Conservation (phyloP, 441 rosid species). For the Croton laevigatus region DNA sequence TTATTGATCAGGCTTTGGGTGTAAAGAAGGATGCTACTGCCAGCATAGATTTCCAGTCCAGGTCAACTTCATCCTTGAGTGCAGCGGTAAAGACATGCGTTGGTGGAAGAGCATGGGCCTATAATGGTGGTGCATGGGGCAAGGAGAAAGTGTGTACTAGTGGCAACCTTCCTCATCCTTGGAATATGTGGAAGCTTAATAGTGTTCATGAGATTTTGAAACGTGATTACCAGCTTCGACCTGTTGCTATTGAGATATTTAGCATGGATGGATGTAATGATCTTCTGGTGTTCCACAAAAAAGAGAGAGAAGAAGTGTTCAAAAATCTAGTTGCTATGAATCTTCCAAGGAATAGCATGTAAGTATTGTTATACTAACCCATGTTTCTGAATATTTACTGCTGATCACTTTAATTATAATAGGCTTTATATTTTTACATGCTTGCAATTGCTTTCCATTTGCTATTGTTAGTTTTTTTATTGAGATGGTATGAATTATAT, state of each 20-base stretch:
- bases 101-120: conserved; percentile 99
- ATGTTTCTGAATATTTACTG: conserved; percentile 20
- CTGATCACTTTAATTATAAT: background rate
- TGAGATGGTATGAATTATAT: background rate
- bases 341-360: conserved; percentile 99
- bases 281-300: conserved; percentile 98
- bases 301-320: conserved; percentile 99
- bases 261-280: conserved; percentile 99
- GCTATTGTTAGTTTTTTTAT: background rate
- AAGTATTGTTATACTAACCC: conserved; percentile 29
- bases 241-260: conserved; percentile 99
- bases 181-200: conserved; percentile 99
- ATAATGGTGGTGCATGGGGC: conserved; percentile 99
- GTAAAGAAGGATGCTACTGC: conserved; percentile 83
- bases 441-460: conserved; percentile 14
- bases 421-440: conserved; percentile 14
- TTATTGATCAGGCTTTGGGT: conserved; percentile 99
- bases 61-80: conserved; percentile 80
- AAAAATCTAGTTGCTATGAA: conserved; percentile 96
- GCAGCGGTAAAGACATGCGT: conserved; percentile 54
- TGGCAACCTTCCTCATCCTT: conserved; percentile 91
- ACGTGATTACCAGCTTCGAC: conserved; percentile 99
- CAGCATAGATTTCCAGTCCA: conserved; percentile 83
- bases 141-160: conserved; percentile 83
- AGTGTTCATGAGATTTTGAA: conserved; percentile 97